These are phyloP conservation scores for Sclerotinia sclerotiorum DNA, from an alignment of 2,329 filamentous ascomycete species.

Conservation along the genomic window DNA sequence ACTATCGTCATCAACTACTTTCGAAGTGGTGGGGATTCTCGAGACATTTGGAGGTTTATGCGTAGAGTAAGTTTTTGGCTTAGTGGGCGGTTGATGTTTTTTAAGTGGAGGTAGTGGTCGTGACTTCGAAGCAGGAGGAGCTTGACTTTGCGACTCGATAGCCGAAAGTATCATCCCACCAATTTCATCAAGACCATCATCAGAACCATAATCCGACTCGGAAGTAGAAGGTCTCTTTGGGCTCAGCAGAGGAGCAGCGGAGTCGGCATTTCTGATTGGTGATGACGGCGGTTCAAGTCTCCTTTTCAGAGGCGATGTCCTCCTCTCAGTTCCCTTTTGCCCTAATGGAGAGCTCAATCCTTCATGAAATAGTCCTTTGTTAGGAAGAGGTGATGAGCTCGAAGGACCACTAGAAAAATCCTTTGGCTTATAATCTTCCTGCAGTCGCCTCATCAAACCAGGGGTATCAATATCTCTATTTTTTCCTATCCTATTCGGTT, in stretches of 20 bases:
- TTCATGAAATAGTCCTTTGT: constrained; percentile 11
- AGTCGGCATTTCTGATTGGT: neutral
- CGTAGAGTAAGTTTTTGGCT: neutral
- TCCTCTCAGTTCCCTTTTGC: constrained; percentile 4
- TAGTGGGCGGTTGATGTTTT: neutral
- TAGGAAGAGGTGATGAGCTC: constrained; percentile 42
- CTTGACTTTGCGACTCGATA: constrained; percentile 19
- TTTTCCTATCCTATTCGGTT: constrained; percentile 56
- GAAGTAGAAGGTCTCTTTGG: constrained; percentile 9
- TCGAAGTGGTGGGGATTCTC: neutral
- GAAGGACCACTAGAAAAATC: constrained; percentile 36
- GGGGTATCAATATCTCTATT: constrained; percentile 42
- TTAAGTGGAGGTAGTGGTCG: neutral
- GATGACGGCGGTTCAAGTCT: constrained; percentile 5
- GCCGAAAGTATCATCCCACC: constrained; percentile 22
- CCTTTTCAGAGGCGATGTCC: constrained; percentile 11
- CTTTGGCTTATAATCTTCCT: constrained; percentile 46
- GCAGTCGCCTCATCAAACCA: constrained; percentile 66
- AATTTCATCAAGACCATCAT: constrained; percentile 22
- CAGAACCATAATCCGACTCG: constrained; percentile 22
- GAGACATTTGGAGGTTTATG: neutral
- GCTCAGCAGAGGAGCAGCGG: neutral
- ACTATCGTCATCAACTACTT: constrained; percentile 20
- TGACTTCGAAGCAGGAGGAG: neutral
- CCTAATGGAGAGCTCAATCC: constrained; percentile 10